These are phyloP conservation scores for Acacia acuminata DNA, from an alignment of 306 rosid species.

Conservation along the genomic window DNA sequence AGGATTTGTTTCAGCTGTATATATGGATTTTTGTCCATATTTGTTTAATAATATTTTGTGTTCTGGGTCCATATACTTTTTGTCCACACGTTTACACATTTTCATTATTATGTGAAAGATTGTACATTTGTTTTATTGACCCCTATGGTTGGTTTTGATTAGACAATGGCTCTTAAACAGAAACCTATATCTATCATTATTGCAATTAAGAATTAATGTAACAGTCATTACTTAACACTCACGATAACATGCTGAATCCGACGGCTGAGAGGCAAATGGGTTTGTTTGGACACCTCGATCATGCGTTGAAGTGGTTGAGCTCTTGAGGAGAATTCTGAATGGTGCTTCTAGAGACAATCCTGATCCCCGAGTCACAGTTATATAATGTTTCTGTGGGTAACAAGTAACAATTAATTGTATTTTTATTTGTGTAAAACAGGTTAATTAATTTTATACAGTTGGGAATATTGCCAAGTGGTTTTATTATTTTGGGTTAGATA, in stretches of 20 bases:
- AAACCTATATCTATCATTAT: too few relatives aligned
- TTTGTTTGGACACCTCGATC: background rate
- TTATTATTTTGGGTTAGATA: background rate
- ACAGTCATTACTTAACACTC: background rate
- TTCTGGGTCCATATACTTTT: too few relatives aligned
- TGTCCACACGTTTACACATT: too few relatives aligned
- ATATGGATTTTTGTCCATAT: too few relatives aligned
- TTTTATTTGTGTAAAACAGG: background rate
- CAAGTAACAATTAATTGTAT: background rate
- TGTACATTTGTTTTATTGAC: background rate
- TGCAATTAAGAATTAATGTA: background rate
- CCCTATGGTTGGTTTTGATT: background rate
- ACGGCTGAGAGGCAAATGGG: too few relatives aligned
- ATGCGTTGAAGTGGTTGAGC: background rate
- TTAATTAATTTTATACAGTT: background rate
- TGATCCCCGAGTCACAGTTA: background rate
- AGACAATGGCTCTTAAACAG: background rate
- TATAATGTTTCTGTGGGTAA: background rate
- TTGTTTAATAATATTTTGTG: too few relatives aligned
- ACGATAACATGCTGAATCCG: background rate
- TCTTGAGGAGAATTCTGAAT: background rate
- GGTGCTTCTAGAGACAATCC: background rate
- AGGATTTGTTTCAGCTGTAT: too few relatives aligned
- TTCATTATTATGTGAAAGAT: background rate
- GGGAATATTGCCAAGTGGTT: background rate